These are phyloP conservation scores for Hortiboletus campestris DNA, from an alignment of 768 basidiomycete genomes.

Conservation along the genomic window DNA sequence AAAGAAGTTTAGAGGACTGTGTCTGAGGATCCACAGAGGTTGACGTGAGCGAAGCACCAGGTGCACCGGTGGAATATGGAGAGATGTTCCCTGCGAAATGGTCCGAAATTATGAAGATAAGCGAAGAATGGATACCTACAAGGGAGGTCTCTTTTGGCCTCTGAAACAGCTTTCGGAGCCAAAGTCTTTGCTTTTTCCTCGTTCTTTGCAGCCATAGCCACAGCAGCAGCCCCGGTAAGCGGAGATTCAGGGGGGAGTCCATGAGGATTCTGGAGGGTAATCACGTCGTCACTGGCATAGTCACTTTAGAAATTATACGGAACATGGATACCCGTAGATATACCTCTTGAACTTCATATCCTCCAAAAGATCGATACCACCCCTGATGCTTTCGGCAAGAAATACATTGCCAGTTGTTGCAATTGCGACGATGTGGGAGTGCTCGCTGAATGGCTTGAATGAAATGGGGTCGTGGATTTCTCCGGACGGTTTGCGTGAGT, in stretches of 20 bases:
- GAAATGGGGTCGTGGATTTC: constrained; percentile 95
- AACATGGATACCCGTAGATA: constrained; percentile 11
- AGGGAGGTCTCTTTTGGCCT: constrained; percentile 56
- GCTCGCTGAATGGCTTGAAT: constrained; percentile 95
- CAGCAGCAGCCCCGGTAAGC: constrained; percentile 25
- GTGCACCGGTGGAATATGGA: constrained; percentile 85
- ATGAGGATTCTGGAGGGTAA: constrained; percentile 93
- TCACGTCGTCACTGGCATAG: constrained; percentile 69
- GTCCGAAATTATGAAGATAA: neutral
- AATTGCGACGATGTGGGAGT: constrained; percentile 92
- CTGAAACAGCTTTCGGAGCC: constrained; percentile 34
- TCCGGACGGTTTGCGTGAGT: constrained; percentile 79
- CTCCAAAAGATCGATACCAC: constrained; percentile 79
- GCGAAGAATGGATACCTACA: constrained; percentile 45
- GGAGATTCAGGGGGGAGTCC: constrained; percentile 62
- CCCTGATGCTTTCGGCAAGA: constrained; percentile 85
- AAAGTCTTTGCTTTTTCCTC: constrained; percentile 29
- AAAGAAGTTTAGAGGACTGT: constrained; percentile 71
- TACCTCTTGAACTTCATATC: constrained; percentile 87
- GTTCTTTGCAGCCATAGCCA: constrained; percentile 36
- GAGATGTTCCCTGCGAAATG: constrained; percentile 72
- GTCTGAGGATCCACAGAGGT: constrained; percentile 83
- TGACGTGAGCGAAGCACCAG: constrained; percentile 92
- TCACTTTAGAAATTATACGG: neutral
- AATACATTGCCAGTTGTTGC: constrained; percentile 92